Conservation (phyloP, 768 basidiomycete species). For the Amanita muscaria region DNA sequence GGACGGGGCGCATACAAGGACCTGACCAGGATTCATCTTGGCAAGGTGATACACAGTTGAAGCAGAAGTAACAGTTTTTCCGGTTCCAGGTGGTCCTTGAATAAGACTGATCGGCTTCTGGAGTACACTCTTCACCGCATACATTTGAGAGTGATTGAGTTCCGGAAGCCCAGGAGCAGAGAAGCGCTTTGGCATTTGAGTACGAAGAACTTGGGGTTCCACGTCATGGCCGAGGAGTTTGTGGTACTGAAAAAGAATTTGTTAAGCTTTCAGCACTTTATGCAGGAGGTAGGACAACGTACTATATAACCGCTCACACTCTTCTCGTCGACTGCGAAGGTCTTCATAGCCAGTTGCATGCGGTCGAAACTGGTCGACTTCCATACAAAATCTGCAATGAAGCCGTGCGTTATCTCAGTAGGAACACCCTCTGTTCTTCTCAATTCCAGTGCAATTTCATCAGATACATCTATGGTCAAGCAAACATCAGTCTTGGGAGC, state of each 20-base stretch:
- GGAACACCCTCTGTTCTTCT: slow-evolving; percentile 89
- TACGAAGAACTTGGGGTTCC: slow-evolving; percentile 84
- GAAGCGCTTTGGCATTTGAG: slow-evolving; percentile 95
- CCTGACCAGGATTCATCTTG: slow-evolving; percentile 99
- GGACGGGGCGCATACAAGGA: slow-evolving; percentile 96
- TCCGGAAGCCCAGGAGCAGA: slow-evolving; percentile 97
- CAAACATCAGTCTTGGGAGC: not conserved
- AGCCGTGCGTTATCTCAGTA: slow-evolving; percentile 87
- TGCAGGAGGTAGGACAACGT: slow-evolving; percentile 23
- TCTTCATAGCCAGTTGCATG: slow-evolving; percentile 99
- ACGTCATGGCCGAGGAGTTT: slow-evolving; percentile 97
- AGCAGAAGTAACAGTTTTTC: slow-evolving; percentile 98
- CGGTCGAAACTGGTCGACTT: slow-evolving; percentile 99
- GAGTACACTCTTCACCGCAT: slow-evolving; percentile 96
- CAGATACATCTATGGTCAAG: slow-evolving; percentile 82
- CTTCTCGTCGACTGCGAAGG: slow-evolving; percentile 98
- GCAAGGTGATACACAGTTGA: slow-evolving; percentile 98
- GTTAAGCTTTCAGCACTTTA: slow-evolving; percentile 3
- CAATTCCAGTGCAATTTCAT: slow-evolving; percentile 94
- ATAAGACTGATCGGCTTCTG: slow-evolving; percentile 98
- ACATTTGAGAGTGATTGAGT: slow-evolving; percentile 99
- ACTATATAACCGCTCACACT: slow-evolving; percentile 98
- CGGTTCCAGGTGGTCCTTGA: slow-evolving; percentile 97
- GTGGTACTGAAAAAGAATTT: slow-evolving; percentile 61
- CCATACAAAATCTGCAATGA: slow-evolving; percentile 99